phyloP scores from a whole-genome alignment of 1,284 basidiomycete species.

The Moniliophthora roreri region DNA sequence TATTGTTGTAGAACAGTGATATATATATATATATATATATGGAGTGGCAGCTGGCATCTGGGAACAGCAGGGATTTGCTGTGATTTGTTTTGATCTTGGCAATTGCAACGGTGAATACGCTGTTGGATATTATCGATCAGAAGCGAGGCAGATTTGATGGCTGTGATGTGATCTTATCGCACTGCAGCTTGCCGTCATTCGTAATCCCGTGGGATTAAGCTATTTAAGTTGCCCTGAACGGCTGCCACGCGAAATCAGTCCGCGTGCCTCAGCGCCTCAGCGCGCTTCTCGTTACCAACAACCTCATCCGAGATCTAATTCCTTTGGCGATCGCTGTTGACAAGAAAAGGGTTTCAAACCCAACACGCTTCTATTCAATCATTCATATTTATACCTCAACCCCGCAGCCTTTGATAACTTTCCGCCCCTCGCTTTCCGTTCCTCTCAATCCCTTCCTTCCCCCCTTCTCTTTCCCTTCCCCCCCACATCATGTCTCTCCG shows the following conservation, averaged over 20 bases:
- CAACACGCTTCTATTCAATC: slow-evolving; percentile 7
- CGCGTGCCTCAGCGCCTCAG: background rate
- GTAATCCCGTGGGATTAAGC: background rate
- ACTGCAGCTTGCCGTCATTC: background rate
- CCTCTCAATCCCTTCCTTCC: slow-evolving; percentile 27
- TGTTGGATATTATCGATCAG: no score
- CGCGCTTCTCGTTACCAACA: background rate
- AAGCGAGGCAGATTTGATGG: no score
- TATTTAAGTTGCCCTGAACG: slow-evolving; percentile 7
- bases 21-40: no score
- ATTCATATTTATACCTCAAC: slow-evolving; percentile 56
- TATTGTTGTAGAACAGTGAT: no score
- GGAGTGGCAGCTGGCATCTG: no score
- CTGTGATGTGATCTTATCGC: no score
- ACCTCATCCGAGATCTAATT: background rate
- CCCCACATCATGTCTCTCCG: slow-evolving; percentile 54
- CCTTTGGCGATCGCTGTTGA: background rate
- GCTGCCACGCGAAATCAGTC: slow-evolving; percentile 2
- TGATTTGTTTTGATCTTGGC: no score
- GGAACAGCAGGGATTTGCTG: no score
- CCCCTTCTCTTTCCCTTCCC: slow-evolving; percentile 18
- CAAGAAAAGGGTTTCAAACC: background rate
- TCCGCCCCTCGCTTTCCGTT: no score
- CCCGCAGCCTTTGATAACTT: slow-evolving; percentile 42
- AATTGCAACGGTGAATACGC: no score